Evolutionary conservation across 2,329 filamentous ascomycete genomes (phyloP), one percentile per base, ranked within the genome.

Genomic region (Sporothrix protearum): DNA sequence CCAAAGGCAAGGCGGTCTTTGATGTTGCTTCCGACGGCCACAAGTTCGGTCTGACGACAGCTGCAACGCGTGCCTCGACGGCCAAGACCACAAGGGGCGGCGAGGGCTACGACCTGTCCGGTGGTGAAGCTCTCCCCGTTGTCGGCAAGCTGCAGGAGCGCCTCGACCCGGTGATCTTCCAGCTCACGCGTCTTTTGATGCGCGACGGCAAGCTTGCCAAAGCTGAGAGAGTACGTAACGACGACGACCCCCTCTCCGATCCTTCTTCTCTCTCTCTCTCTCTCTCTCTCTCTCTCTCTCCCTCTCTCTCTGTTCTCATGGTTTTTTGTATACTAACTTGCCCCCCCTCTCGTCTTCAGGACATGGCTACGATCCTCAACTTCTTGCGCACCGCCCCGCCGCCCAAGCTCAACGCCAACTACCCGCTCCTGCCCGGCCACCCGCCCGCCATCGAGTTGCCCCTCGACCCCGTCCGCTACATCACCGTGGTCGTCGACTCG

Each of bases 151-250:
- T 95, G 76, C 92, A 94, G 81, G 85, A 92, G 79, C 89, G 96
- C 77, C 97, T 98, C 79, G 92, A 97, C 78, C 89, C 92, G 1
- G 86, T 97, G 8, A 85, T 98, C 64, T 85, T 91, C 75, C 96
- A 97, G 83, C 86, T 98, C 76, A 97, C 94, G 22, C 94, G 94
- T 79, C 85, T 97, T 76, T 82, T 99, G 74, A 99, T 98, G 95
- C 85, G 86, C 77, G 88, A 98, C 81, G 96, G 96, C 76, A 96
- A 97, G 84, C 88, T 97, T 79, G 91, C 91, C 78, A 87, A 88
- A 80, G 96, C 96, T n/a, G 93, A 99, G 81, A 89, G 90, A 83
- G 94, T 97, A 85, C 72, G 88, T 79, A 3, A 36, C 33, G 33
- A 8, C 72, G 22, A 74, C 72, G 8, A 4, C 19, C 10, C n/a